Conservation (phyloP, 2,329 filamentous ascomycete genomes). For the Microsporum canis region DNA sequence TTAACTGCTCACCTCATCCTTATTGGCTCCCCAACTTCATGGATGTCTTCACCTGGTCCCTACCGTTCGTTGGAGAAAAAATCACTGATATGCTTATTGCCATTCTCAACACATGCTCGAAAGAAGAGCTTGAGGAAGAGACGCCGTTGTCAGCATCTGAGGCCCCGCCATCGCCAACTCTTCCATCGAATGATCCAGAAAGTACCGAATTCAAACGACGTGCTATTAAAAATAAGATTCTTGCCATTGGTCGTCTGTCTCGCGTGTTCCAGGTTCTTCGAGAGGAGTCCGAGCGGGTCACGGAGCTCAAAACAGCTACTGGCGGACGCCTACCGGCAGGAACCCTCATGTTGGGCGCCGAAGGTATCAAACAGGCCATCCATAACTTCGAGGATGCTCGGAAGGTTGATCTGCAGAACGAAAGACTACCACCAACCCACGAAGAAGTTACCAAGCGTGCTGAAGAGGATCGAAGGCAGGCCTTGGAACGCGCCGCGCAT, state of each 20-base stretch:
- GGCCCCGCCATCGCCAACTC: conserved; percentile 53
- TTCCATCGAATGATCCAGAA: conserved; percentile 54
- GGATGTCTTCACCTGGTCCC: conserved; percentile 99
- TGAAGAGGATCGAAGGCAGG: conserved; percentile 68
- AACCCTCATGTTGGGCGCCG: conserved; percentile 93
- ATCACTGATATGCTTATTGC: conserved; percentile 99
- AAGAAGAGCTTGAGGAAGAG: conserved; percentile 90
- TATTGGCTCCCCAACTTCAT: conserved; percentile 99
- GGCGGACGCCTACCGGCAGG: conserved; percentile 87
- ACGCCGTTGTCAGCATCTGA: conserved; percentile 61
- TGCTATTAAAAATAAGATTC: conserved; percentile 98
- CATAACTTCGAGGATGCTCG: conserved; percentile 91
- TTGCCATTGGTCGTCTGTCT: conserved; percentile 90
- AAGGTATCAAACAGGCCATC: conserved; percentile 98
- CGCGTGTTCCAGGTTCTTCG: conserved; percentile 97
- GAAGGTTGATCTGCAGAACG: conserved; percentile 95
- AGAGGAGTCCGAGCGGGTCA: conserved; percentile 93
- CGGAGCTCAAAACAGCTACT: conserved; percentile 91
- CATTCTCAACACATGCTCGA: conserved; percentile 96
- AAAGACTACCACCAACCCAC: conserved; percentile 79
- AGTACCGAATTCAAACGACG: conserved; percentile 88
- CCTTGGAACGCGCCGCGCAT: conserved; percentile 70
- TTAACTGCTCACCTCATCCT: conserved; percentile 97
- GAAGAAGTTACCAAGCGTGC: conserved; percentile 81
- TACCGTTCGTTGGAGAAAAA: conserved; percentile 97